Base-by-base conservation (phyloP, 2,329 filamentous ascomycete species). In the Alternaria incomplexa region DNA sequence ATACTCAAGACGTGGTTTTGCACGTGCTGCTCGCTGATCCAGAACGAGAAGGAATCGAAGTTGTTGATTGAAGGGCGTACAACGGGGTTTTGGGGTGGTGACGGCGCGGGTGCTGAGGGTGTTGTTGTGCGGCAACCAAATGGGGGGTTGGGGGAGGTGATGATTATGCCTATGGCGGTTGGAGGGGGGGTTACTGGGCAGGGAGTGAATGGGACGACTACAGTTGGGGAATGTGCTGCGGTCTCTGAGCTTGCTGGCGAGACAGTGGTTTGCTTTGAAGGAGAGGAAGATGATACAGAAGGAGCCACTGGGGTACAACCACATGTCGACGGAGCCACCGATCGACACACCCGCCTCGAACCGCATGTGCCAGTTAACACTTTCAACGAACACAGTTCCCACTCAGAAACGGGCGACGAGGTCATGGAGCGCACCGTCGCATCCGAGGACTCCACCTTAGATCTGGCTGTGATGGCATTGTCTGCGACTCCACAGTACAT, bases 21-120 rank as follows among this genome's bases (percentile, higher is more conserved):
- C 15, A 44, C 47, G 23, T 58, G 56, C 25, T 58, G 56, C 40
- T 58, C 47, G 26, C 25, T 52, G 17, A 58, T 53, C 11, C 47
- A 53, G 15, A 45, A 53, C 3, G 56, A 58, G 17, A 58, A 58
- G 17, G 56, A 53, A 22, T 46, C 56, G 6, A 53, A 53, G 11
- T 25, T 52, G 15, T 3, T 58, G 17, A 20, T 26, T 4, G 36
- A 26, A 45, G 28, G 28, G 56, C 26, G 20, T 3, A 32, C 12
- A 17, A 56, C 53, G 23, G 46, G 45, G 45, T 51, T 43, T 17
- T 28, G 56, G 12, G 56, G 48, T 5, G 45, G 36, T 13, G 47
- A 58, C 13, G 36, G 47, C 20, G 32, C 48, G 7, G 48, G 30
- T 1, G 48, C 48, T 36, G 48, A 52, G 28, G 20, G 28, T 36